Conservation (phyloP, 345 rosid genomes). For the Abelmoschus esculentus region DNA sequence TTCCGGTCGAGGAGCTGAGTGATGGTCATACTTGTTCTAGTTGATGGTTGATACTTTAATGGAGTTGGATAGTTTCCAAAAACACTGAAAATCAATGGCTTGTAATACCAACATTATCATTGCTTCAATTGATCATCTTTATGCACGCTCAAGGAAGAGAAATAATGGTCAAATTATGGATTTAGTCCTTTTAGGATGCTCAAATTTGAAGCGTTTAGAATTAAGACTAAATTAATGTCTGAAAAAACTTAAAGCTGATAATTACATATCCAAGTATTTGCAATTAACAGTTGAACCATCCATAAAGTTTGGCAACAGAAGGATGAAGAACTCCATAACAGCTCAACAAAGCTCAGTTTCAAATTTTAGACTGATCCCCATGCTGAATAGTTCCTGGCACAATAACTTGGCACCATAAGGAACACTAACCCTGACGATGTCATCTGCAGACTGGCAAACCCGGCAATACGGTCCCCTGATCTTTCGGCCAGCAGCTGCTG, state of each 20-base stretch:
- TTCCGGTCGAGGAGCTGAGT: conserved; percentile 38
- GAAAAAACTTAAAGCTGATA: too few species aligned
- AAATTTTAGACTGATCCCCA: conserved; percentile 68
- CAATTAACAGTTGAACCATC: background rate
- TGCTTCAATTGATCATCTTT: too few species aligned
- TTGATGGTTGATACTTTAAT: conserved; percentile 10
- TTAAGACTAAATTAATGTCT: too few species aligned
- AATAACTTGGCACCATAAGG: conserved; percentile 81
- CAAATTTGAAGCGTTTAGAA: too few species aligned
- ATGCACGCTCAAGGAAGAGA: too few species aligned
- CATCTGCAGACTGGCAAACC: conserved; percentile 47
- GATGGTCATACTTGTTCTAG: conserved; percentile 24
- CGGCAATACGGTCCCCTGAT: conserved; percentile 78
- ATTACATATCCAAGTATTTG: background rate
- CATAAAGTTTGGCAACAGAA: background rate
- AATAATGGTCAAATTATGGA: background rate
- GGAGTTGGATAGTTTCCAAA: background rate
- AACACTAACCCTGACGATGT: conserved; percentile 53
- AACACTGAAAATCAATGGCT: background rate
- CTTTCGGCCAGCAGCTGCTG: conserved; percentile 48
- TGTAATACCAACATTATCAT: background rate
- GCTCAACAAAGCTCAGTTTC: conserved; percentile 47
- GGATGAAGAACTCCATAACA: background rate
- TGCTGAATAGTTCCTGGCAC: conserved; percentile 75
- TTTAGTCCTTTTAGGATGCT: too few species aligned